Conservation (phyloP, 371 early-diverging fungal species). For the Apophysomyces sp. region DNA sequence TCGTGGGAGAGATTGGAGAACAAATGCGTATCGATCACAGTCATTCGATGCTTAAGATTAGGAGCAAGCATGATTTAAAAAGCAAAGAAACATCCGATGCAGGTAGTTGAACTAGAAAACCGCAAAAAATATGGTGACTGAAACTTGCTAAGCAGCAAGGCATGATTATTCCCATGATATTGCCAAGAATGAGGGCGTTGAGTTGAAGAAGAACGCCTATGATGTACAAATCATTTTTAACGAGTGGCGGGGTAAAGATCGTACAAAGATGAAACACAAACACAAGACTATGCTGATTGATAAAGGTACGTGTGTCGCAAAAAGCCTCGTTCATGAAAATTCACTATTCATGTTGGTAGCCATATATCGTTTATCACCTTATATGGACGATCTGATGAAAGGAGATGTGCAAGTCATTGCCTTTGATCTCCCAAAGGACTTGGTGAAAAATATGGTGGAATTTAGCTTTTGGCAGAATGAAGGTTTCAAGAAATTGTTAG, state of each 20-base stretch:
- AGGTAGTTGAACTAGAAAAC: slow-evolving; percentile 23
- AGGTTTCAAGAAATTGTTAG: slow-evolving; percentile 54
- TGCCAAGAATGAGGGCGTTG: slow-evolving; percentile 29
- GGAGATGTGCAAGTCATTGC: slow-evolving; percentile 69
- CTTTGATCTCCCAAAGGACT: slow-evolving; percentile 63
- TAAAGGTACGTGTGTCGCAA: slow-evolving; percentile 49
- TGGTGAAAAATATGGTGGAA: slow-evolving; percentile 55
- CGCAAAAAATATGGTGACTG: not conserved
- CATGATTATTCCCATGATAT: slow-evolving; percentile 36
- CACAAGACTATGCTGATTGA: slow-evolving; percentile 68
- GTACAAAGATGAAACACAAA: slow-evolving; percentile 67
- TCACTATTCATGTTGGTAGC: slow-evolving; percentile 29
- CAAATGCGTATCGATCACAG: slow-evolving; percentile 59
- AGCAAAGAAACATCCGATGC: slow-evolving; percentile 50
- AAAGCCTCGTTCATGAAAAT: not conserved
- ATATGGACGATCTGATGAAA: slow-evolving; percentile 52
- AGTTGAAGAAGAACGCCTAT: slow-evolving; percentile 34
- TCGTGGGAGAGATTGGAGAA: slow-evolving; percentile 69
- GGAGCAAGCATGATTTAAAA: slow-evolving; percentile 56
- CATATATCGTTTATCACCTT: slow-evolving; percentile 49
- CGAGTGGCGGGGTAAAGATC: slow-evolving; percentile 43
- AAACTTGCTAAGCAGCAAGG: slow-evolving; percentile 14
- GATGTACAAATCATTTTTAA: slow-evolving; percentile 45
- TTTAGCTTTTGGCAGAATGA: slow-evolving; percentile 63
- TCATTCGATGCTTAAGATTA: slow-evolving; percentile 39